Evolutionary conservation across 2,329 filamentous ascomycete genomes (phyloP).

Genomic region (Ophiostoma populinum): DNA sequence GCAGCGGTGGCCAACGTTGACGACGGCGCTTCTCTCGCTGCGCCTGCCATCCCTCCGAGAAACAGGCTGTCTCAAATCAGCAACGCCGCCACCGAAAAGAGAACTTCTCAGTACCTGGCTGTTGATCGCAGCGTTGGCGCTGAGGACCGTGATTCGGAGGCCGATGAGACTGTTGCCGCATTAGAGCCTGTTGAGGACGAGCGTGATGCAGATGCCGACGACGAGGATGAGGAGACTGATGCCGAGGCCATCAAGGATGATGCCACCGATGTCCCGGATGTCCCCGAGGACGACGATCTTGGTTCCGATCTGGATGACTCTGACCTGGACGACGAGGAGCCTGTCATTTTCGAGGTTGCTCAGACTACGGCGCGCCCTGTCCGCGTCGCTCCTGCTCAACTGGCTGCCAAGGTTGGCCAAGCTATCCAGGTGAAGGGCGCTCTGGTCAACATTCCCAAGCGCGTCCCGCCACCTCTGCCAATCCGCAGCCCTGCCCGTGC

Average conservation of each 20-base stretch:
- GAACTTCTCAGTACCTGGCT: background rate
- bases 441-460: slow-evolving; percentile 71
- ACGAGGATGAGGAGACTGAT: slow-evolving; percentile 29
- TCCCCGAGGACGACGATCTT: slow-evolving; percentile 24
- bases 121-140: slow-evolving; percentile 7
- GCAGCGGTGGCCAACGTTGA: background rate
- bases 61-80: background rate
- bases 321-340: slow-evolving; percentile 35
- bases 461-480: slow-evolving; percentile 61
- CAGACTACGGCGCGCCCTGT: slow-evolving; percentile 37
- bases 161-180: slow-evolving; percentile 12
- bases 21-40: background rate
- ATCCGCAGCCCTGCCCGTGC: slow-evolving; percentile 54
- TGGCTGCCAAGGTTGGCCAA: slow-evolving; percentile 39
- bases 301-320: slow-evolving; percentile 25
- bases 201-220: slow-evolving; percentile 19
- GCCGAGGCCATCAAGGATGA: slow-evolving; percentile 21
- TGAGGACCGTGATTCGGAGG: slow-evolving; percentile 12
- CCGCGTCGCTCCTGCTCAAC: slow-evolving; percentile 42
- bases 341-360: slow-evolving; percentile 51
- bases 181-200: slow-evolving; percentile 13
- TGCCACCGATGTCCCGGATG: slow-evolving; percentile 18
- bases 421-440: slow-evolving; percentile 57
- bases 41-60: background rate
- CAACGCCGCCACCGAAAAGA: background rate